Evolutionary conservation across 2,329 filamentous ascomycete species (phyloP), one percentile per base, ranked within the genome.

Genomic region (Colletotrichum coccodes): DNA sequence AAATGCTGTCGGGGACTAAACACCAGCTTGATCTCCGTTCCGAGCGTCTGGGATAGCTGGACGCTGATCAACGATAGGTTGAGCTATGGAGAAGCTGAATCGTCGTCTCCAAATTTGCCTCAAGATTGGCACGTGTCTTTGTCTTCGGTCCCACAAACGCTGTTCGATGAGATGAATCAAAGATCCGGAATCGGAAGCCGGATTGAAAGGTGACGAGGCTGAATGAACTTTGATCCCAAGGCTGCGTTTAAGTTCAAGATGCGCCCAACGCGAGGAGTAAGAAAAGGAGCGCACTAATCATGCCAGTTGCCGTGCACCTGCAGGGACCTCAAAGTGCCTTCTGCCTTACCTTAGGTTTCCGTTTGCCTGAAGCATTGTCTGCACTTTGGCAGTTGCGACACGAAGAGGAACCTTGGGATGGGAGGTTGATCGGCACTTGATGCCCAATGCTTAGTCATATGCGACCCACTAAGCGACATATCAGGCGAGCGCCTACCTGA

Each of bases 401-500:
- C 18, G 26, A 46, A 36, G 23, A 38, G 18, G 14, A 18, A 34
- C 30, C 14, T 49, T 38, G 42, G 32, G 21, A 26, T 18, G 38
- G 38, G 46, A 58, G 32, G 46, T 40, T 16, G 42, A 14, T 30
- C 36, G 30, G 36, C 36, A 50, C 30, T 53, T 59, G 44, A 52
- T 59, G 36, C 46, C 34, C 42, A n/a, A 28, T 26, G 53, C 23
- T 68, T 68, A 64, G 65, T 64, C 53, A 64, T 18, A 8, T 8
- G n/a, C 5, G 9, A 11, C 23, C 64, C 34, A 26, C 28, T 9
- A 14, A 30, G 52, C 28, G 38, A 52, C 40, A 50, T 56, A 60
- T 26, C 65, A 60, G 47, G 38, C 49, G 58, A 63, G 67, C 42
- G 67, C 53, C 54, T 70, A 44, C 61, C 54, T 12, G n/a, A 70